Base-by-base conservation (phyloP, 495 filamentous ascomycete species). In the Trichocladium antarcticum region DNA sequence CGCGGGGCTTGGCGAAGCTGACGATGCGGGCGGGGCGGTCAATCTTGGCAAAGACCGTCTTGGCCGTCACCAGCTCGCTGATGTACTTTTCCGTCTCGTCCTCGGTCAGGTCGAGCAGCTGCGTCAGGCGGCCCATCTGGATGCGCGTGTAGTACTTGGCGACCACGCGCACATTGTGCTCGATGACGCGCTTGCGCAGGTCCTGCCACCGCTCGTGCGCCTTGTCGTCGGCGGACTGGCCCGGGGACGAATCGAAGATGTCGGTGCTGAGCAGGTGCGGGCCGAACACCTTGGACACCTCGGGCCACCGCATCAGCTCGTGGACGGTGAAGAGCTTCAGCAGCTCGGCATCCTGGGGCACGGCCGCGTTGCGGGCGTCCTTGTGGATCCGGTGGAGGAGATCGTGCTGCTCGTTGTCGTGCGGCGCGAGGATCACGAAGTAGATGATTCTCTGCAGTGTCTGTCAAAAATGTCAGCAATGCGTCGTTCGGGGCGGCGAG, bases 91-190 rank as follows among this genome's bases (percentile, higher is more conserved):
- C 92, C 14, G 92, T 96, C 75, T 98, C 92, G 40, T 90, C 85
- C 65, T 94, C 87, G 20, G 81, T 84, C 50, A 98, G 73, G 63
- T 97, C 93, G 52, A 98, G 74, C 20, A 98, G 77, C 63, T 89
- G 74, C 12, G 87, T 93, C 47, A 98, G 69, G 29, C 92, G 85
- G 49, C 81, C 77, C 76, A 95, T 87, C 64, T 82, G 79, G 65
- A 98, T 94, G 54, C 92, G 87, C 7, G 93, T 97, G 73, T 98
- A 98, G 76, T 98, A 98, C 63, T 94, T 94, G 59, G 93, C 92
- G 10, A 98, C 78, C 7, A 97, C 92, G 35, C 92, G 84, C 37
- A 98, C 92, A 58, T 98, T 98, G 70, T 98, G 92, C 71, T 98
- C 92, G 60, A 98, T 98, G 47, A 98, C 92, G 28, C 92, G 87